Conservation (phyloP, 1,284 basidiomycete genomes). For the Irpex rosettiformis region DNA sequence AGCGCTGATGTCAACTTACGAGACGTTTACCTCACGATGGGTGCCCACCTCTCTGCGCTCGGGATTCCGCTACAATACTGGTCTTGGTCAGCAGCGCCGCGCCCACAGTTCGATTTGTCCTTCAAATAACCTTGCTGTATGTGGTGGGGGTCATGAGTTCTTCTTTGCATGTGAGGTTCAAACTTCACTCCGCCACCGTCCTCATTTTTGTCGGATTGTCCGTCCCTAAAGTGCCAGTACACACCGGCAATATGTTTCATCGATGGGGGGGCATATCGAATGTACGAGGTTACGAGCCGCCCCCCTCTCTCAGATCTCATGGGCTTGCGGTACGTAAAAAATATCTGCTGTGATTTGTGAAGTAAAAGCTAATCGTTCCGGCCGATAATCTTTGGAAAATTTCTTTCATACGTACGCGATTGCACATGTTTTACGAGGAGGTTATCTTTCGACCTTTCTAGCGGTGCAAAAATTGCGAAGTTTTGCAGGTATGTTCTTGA, state of each 20-base stretch:
- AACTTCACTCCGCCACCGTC: not conserved
- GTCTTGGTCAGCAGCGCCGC: not conserved
- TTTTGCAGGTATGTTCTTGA: not conserved
- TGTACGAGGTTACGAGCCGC: not conserved
- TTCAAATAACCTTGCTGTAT: not conserved
- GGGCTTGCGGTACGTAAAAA: too few species aligned
- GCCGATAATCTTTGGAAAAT: not conserved
- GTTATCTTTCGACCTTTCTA: not conserved
- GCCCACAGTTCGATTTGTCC: not conserved
- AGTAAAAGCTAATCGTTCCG: not conserved
- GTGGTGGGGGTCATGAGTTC: too few species aligned
- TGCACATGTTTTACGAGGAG: not conserved
- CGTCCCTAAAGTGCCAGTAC: not conserved
- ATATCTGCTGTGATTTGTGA: too few species aligned
- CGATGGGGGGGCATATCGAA: not conserved
- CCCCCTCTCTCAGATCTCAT: too few species aligned
- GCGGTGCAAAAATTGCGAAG: not conserved
- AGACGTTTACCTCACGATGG: not conserved
- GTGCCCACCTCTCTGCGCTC: not conserved
- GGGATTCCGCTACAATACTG: not conserved
- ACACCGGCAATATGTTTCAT: not conserved
- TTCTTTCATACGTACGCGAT: not conserved
- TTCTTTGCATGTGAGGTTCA: not conserved
- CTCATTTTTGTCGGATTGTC: not conserved
- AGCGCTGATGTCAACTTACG: not conserved